Base-by-base conservation (phyloP, 2,329 filamentous ascomycete genomes). In the Plectosphaerella sp. region DNA sequence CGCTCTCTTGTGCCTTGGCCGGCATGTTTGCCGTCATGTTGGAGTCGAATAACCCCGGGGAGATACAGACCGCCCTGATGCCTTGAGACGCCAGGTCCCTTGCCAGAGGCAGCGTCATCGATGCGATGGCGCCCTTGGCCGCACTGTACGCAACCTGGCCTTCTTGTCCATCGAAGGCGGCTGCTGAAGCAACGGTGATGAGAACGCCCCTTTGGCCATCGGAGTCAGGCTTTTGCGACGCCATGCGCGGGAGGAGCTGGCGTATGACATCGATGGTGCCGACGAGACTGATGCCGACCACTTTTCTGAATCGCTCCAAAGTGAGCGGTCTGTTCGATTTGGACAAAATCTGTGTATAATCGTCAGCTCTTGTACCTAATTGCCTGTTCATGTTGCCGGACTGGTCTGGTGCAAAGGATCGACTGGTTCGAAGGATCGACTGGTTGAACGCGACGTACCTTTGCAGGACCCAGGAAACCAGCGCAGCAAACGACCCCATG, bases 61-160 rank as follows among this genome's bases (percentile, higher is more conserved):
- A 91, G 64, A 96, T 89, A 6, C 88, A 89, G 67, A 96, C 96
- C 33, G 96, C 91, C 1, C 80, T 89, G 57, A 96, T 79, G 2
- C 91, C 90, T 62, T 84, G 79, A n/a, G 75, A 68, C 0, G 86
- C 83, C 91, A 91, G 96, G 72, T 95, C 89, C 64, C 96, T 96
- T 45, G 86, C 84, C 54, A 96, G 75, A 20, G 87, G 86, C 72
- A 94, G 94, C 48, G 90, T 94, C 54, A 95, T 70, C 72, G 96
- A 90, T 5, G 83, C 87, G 0, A 96, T 84, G 9, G 88, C 91
- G 45, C 91, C 91, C 71, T 96, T 96, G 55, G 83, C 84, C 1
- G 91, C 89, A 1, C 91, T 87, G 65, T 96, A 96, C 1, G 91
- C 91, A 0, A 91, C 90, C 1, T 96, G 89, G 0, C 87, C 95